Base-by-base conservation (phyloP, 768 basidiomycete species). In the Punctularia strigosozonata region DNA sequence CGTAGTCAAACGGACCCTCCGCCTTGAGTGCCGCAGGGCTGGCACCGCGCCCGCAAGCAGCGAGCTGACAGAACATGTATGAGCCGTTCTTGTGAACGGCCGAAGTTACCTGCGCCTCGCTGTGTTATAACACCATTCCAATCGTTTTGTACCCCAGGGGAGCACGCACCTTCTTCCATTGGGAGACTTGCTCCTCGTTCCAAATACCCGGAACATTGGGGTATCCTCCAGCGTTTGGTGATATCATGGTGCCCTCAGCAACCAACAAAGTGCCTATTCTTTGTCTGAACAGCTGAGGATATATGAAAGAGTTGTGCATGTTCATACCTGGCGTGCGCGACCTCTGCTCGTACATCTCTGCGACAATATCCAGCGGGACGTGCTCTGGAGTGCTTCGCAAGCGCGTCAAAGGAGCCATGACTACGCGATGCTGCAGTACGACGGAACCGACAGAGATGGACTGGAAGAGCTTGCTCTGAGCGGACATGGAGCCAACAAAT, bases 71-170 rank as follows among this genome's bases (percentile, higher is more conserved):
- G 51, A 61, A 75, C 18, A 80, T 68, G 51, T 57, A 66, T 0
- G 64, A 70, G 3, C 66, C 65, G 32, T 68, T 63, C 3, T 62
- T 65, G 47, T 81, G 79, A 0, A 80, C 77, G 0, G 64, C 69
- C 7, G 69, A 64, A 13, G 68, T 70, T 13, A 86, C 53, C 73
- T 76, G 34, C 15, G 26, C 10, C 15, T 28, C 26, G 8, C 10
- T 32, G 33, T 19, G 18, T 34, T 10, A 34, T 10, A 34, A 34
- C 33, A 10, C 19, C 13, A 34, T 8, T 10, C 13, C 33, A 34
- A 8, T 10, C 20, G 8, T 34, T 20, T 8, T 8, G 20, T 8
- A 34, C 8, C 10, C 8, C 12, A 15, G 12, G 33, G 18, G 19
- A 34, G 10, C 28, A 19, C 33, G 10, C 33, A 34, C 33, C 33